Percentiles rank a stretch among this genome's conserved stretches.
These are phyloP conservation scores for Bruguiera parviflora DNA, from an alignment of 345 rosid genomes.

Conservation along the genomic window DNA sequence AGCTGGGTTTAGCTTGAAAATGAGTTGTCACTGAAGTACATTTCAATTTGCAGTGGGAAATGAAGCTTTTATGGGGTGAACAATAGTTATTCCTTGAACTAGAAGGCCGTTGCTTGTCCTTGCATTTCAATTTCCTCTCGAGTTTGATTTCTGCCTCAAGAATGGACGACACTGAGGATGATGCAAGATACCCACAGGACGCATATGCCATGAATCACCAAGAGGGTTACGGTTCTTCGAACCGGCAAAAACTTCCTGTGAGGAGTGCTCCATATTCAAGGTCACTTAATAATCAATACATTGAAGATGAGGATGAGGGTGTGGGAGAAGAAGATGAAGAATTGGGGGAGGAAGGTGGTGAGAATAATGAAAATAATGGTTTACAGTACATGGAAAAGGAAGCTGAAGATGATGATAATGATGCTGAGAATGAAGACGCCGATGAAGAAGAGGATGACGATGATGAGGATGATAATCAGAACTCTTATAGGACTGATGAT, in stretches of 20 bases:
- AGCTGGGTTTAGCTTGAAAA: not conserved
- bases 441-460: conserved; percentile 38
- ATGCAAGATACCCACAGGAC: conserved; percentile 63
- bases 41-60: not conserved
- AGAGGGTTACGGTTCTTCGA: conserved; percentile 41
- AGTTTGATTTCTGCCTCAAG: conserved; percentile 7
- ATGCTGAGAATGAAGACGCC: conserved; percentile 14
- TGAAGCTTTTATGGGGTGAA: not conserved
- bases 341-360: conserved; percentile 40
- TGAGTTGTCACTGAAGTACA: not conserved
- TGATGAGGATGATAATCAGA: conserved; percentile 28
- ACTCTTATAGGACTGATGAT: conserved; percentile 27
- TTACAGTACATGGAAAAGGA: conserved; percentile 31
- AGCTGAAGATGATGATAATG: conserved; percentile 36
- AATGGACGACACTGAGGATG: conserved; percentile 81
- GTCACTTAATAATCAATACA: conserved; percentile 26
- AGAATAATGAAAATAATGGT: conserved; percentile 40
- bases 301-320: conserved; percentile 41
- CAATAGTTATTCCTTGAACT: not conserved
- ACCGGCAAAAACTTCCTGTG: conserved; percentile 57
- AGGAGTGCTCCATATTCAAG: conserved; percentile 36
- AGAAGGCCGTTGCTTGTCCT: not conserved
- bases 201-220: conserved; percentile 39
- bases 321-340: conserved; percentile 32
- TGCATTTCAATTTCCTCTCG: not conserved